phyloP scores from a whole-genome alignment of 2,329 filamentous ascomycete genomes.

The Nectriaceae sp. region DNA sequence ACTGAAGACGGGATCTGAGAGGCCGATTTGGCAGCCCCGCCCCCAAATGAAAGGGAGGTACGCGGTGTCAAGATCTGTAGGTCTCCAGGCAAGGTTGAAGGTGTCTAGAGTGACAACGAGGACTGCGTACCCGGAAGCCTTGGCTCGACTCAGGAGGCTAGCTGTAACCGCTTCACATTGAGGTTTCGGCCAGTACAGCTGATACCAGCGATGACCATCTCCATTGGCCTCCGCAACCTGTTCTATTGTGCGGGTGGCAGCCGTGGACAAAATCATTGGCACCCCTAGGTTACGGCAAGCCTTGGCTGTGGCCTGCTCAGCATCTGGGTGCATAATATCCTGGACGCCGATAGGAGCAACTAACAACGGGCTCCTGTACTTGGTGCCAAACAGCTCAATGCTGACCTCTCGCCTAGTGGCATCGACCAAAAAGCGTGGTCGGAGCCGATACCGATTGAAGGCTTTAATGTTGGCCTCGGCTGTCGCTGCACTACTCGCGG shows the following conservation, averaged over 20 bases:
- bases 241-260: slow-evolving; percentile 64
- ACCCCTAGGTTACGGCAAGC: slow-evolving; percentile 62
- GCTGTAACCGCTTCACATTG: slow-evolving; percentile 64
- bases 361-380: slow-evolving; percentile 49
- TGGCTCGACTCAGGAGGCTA: slow-evolving; percentile 63
- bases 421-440: slow-evolving; percentile 53
- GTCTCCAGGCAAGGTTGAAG: slow-evolving; percentile 68
- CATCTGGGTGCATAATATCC: slow-evolving; percentile 64
- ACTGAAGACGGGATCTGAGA: slow-evolving; percentile 66
- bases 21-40: slow-evolving; percentile 61
- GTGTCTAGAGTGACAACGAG: slow-evolving; percentile 76
- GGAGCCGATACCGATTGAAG: slow-evolving; percentile 54
- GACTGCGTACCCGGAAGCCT: slow-evolving; percentile 61
- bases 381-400: slow-evolving; percentile 53
- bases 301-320: slow-evolving; percentile 64
- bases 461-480: slow-evolving; percentile 61
- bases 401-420: slow-evolving; percentile 48
- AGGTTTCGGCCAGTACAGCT: slow-evolving; percentile 69
- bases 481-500: slow-evolving; percentile 62
- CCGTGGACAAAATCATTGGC: slow-evolving; percentile 69
- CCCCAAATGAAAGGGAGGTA: slow-evolving; percentile 62
- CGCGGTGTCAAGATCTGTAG: slow-evolving; percentile 64
- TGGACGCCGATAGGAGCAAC: slow-evolving; percentile 73
- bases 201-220: slow-evolving; percentile 66
- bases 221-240: slow-evolving; percentile 63